Conservation (phyloP, 305 asterid genomes). For the Euphrasia arctica region DNA sequence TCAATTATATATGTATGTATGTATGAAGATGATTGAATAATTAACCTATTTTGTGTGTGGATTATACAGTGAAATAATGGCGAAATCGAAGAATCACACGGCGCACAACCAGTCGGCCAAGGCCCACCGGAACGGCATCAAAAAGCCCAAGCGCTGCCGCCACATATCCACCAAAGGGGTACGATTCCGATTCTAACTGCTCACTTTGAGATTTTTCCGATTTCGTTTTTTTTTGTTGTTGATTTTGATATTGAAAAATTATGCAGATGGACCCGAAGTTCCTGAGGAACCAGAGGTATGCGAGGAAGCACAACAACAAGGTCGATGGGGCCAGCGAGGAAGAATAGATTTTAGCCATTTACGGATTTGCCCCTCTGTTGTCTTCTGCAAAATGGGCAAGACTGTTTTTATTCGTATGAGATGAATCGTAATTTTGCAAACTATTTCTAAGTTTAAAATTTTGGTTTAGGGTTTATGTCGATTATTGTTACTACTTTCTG, state of each 20-base stretch:
- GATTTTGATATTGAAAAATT: neutral
- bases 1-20: no score
- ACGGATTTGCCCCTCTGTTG: no score
- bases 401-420: no score
- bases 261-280: slow-evolving; percentile 73
- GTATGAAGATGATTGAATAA: no score
- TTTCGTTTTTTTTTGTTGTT: neutral
- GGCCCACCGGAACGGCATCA: slow-evolving; percentile 48
- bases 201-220: neutral
- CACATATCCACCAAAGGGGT: slow-evolving; percentile 40
- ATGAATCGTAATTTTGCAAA: no score
- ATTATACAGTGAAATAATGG: slow-evolving; percentile 22
- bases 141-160: slow-evolving; percentile 42
- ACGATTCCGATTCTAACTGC: neutral
- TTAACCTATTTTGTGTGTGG: no score
- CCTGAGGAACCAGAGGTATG: slow-evolving; percentile 80
- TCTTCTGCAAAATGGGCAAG: no score
- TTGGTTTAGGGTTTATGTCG: no score
- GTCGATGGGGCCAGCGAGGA: slow-evolving; percentile 20
- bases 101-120: slow-evolving; percentile 43
- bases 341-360: slow-evolving; percentile 6
- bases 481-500: no score
- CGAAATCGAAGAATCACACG: slow-evolving; percentile 46
- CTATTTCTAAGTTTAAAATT: no score
- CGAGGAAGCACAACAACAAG: slow-evolving; percentile 61